These are phyloP conservation scores for Alternaria burnsii DNA, from an alignment of 2,329 filamentous ascomycete genomes.

Conservation along the genomic window DNA sequence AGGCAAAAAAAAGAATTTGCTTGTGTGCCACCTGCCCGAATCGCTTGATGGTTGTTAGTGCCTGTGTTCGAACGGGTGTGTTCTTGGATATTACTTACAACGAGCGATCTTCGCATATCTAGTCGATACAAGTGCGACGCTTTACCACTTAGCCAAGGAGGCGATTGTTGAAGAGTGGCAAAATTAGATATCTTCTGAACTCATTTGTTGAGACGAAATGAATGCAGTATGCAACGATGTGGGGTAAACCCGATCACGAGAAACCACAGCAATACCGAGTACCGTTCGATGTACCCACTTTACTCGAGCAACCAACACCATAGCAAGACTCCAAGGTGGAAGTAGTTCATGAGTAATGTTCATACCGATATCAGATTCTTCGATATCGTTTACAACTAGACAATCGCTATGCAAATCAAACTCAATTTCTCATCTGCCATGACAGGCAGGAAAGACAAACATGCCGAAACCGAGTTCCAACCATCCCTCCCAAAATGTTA, in stretches of 20 bases:
- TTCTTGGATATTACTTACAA: no score
- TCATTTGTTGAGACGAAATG: no score
- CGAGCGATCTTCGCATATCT: constrained; percentile 16
- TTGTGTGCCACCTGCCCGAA: constrained; percentile 11
- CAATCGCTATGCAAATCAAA: neutral
- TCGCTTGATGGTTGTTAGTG: no score
- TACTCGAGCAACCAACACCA: neutral
- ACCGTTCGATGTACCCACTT: neutral
- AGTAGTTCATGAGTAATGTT: neutral
- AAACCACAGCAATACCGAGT: neutral
- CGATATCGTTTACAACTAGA: neutral
- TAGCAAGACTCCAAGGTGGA: neutral
- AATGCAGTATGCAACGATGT: neutral
- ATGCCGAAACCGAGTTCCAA: neutral
- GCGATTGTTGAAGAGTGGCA: neutral
- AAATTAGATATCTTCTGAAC: no score
- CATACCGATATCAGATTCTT: neutral
- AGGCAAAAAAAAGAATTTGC: neutral
- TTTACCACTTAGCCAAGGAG: constrained; percentile 15
- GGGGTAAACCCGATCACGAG: no score
- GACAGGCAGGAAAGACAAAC: neutral
- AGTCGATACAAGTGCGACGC: constrained; percentile 15
- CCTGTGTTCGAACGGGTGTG: no score
- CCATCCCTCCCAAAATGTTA: neutral
- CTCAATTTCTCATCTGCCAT: neutral